Conservation (phyloP, 1,284 basidiomycete genomes). For the Entoloma clypeatum region DNA sequence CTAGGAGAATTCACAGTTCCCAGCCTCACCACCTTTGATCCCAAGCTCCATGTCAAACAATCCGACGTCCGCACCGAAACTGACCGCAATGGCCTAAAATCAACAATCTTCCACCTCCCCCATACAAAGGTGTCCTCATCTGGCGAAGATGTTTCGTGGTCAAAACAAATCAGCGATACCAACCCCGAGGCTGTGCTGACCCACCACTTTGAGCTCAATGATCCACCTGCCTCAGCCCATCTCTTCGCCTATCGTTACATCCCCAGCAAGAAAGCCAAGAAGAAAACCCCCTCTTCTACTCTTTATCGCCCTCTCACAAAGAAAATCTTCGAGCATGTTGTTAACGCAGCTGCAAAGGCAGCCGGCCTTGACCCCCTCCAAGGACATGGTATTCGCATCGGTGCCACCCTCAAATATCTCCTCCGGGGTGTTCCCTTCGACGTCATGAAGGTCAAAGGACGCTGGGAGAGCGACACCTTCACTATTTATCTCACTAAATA, state of each 20-base stretch:
- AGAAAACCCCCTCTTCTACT: too few relatives aligned
- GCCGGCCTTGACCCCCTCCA: constrained; percentile 12
- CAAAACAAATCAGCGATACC: not conserved
- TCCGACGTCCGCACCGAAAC: constrained; percentile 12
- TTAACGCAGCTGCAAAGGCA: constrained; percentile 18
- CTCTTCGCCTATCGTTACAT: constrained; percentile 15
- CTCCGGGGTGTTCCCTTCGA: constrained; percentile 24
- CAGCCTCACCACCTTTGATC: constrained; percentile 22
- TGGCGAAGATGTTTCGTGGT: constrained; percentile 21
- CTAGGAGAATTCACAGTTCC: constrained; percentile 35
- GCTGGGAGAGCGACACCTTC: constrained; percentile 18
- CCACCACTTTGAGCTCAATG: constrained; percentile 10
- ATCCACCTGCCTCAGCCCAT: not conserved
- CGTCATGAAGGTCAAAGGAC: constrained; percentile 16
- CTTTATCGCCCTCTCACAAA: constrained; percentile 1
- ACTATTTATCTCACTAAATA: constrained; percentile 15
- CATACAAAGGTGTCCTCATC: constrained; percentile 23
- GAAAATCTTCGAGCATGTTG: constrained; percentile 19
- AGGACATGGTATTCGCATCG: constrained; percentile 33
- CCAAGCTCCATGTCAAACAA: constrained; percentile 18
- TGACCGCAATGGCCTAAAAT: constrained; percentile 18
- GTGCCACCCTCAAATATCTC: constrained; percentile 15
- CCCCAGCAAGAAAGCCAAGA: not conserved
- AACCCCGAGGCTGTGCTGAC: constrained; percentile 7
- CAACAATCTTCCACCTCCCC: constrained; percentile 27